phyloP scores from a whole-genome alignment of 148 eudicot genomes.

The Amaranthus hypochondriacus region DNA sequence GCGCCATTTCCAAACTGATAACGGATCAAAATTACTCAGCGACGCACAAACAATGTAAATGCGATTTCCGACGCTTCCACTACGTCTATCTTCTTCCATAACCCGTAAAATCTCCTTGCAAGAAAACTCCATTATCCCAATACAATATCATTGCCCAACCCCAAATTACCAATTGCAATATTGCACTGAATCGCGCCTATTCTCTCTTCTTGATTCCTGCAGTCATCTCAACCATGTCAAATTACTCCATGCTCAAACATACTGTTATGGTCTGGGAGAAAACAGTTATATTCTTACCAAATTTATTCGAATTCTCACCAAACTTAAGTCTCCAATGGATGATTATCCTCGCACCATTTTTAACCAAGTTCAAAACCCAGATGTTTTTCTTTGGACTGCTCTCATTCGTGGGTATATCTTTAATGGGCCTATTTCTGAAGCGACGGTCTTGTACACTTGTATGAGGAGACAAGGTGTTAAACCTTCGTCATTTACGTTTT shows the following conservation, averaged over 20 bases:
- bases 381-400: conserved; percentile 50
- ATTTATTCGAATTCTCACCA: conserved; percentile 43
- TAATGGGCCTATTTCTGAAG: conserved; percentile 22
- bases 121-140: neutral
- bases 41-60: neutral
- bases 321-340: conserved; percentile 24
- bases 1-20: too few relatives aligned
- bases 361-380: conserved; percentile 31
- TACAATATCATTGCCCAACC: neutral
- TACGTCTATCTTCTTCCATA: conserved; percentile 5
- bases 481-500: conserved; percentile 42
- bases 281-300: conserved; percentile 41
- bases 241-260: conserved; percentile 38
- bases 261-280: conserved; percentile 32
- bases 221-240: conserved; percentile 26
- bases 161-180: conserved; percentile 2
- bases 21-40: too few relatives aligned
- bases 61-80: neutral
- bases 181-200: conserved; percentile 28
- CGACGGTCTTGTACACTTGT: conserved; percentile 23
- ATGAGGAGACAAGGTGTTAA: conserved; percentile 35
- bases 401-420: conserved; percentile 43
- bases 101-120: conserved; percentile 12
- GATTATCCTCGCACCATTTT: conserved; percentile 33
- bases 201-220: conserved; percentile 30